phyloP scores from a whole-genome alignment of 371 early-diverging fungal genomes.

The Dichotomocladium elegans region DNA sequence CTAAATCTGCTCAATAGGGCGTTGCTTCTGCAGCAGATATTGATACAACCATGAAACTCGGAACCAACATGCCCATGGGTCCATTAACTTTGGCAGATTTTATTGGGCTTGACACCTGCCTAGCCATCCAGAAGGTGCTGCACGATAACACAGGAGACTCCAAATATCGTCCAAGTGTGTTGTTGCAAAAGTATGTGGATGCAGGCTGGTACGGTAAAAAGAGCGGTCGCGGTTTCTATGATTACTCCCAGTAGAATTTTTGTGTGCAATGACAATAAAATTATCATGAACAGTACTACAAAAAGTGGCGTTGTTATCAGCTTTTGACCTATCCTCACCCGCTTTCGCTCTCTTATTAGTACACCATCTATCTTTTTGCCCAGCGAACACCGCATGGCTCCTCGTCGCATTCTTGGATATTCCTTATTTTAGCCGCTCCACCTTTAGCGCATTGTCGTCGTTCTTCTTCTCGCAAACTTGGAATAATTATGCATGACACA shows the following conservation, averaged over 20 bases:
- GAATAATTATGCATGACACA: too few species aligned
- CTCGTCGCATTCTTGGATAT: too few species aligned
- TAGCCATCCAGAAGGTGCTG: conserved; percentile 94
- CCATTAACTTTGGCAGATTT: conserved; percentile 97
- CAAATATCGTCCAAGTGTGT: conserved; percentile 92
- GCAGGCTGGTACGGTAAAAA: conserved; percentile 97
- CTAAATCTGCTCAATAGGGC: conserved; percentile 59
- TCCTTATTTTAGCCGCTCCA: too few species aligned
- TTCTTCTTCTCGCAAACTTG: too few species aligned
- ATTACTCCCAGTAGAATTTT: conserved; percentile 41
- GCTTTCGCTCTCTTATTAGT: too few species aligned
- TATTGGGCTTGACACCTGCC: conserved; percentile 96
- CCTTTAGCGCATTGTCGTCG: too few species aligned
- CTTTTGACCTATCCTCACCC: background rate
- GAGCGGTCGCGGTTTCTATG: conserved; percentile 87
- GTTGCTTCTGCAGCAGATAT: conserved; percentile 94
- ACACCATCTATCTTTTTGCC: too few species aligned
- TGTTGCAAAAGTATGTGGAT: conserved; percentile 93
- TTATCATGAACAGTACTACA: background rate
- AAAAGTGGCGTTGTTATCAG: too few species aligned
- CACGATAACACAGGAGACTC: conserved; percentile 93
- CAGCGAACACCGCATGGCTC: too few species aligned
- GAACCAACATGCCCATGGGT: conserved; percentile 97
- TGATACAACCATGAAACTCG: conserved; percentile 97
- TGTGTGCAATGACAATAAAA: background rate